Evolutionary conservation across 2,329 filamentous ascomycete species (phyloP), one percentile per base, ranked within the genome.

Genomic region (Bretziella fagacearum): DNA sequence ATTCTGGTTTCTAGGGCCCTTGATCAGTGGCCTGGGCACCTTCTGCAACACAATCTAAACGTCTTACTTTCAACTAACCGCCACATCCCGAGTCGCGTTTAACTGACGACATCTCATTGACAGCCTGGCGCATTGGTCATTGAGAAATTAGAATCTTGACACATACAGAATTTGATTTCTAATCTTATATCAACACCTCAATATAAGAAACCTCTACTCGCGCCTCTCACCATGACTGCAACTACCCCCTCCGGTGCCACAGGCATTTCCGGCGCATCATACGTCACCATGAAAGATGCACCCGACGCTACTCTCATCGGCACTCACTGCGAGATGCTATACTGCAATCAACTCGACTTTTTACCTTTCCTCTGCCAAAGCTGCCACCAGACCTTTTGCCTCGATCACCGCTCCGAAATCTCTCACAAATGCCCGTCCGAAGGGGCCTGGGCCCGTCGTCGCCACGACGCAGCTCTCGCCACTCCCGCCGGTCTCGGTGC

Each of bases 281-380:
- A 79, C 66, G 71, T 79, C 60, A 73, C 71, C 52, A 87, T 87
- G 80, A 70, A 81, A 57, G 73, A 77, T 57, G 71, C 63, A 51
- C 59, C 71, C 60, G 87, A 95, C 63, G 80, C 87, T 41, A 80
- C 84, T 56, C 74, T 87, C 20, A 81, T 96, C 55, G 91, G 91
- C 62, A 76, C 76, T 52, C 87, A 95, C 68, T 98, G 91, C 72
- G 78, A 95, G 62, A 80, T 83, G 64, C 69, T 81, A 54, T 93
- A 85, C 69, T 98, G 91, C 70, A 81, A 87, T 60, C 83, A 91
- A 59, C 82, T 96, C 51, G 91, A 96, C 64, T 96, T 98, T 62
- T 76, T 98, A 3, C 91, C 91, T 3, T 96, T 96, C 63, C 73
- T 78, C 58, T 98, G 91, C 66, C 84, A 93, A 60, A 91, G 83